A percentile compares a stretch with the other conserved stretches of the same genome.
phyloP scores from a whole-genome alignment of 1,139 yeast species.

The Candida sanyaensis region DNA sequence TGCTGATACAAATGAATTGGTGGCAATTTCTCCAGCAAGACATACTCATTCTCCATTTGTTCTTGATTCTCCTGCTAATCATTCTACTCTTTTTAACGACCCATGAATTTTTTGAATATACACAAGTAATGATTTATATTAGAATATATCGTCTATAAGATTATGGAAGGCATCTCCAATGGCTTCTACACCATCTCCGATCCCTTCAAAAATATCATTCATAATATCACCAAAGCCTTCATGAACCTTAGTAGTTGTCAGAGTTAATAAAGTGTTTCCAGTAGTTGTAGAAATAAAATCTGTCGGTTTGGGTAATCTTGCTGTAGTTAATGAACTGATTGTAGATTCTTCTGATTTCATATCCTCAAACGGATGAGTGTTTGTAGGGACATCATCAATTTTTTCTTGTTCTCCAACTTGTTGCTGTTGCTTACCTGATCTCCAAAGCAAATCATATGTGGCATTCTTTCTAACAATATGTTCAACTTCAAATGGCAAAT shows the following conservation, averaged over 20 bases:
- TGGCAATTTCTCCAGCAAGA: constrained; percentile 22
- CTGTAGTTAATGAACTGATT: constrained; percentile 20
- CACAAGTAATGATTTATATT: neutral
- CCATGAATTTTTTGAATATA: neutral
- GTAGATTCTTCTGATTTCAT: constrained; percentile 28
- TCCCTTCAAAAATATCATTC: constrained; percentile 30
- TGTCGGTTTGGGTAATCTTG: constrained; percentile 37
- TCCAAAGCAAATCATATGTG: constrained; percentile 54
- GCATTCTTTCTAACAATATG: constrained; percentile 46
- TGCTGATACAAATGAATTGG: constrained; percentile 4
- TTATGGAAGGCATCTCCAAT: constrained; percentile 19
- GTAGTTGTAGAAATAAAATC: constrained; percentile 21
- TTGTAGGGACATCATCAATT: constrained; percentile 15
- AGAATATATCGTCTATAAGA: constrained; percentile 16
- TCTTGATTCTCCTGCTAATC: constrained; percentile 15
- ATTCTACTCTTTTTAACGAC: constrained; percentile 1
- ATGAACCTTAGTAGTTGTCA: constrained; percentile 8
- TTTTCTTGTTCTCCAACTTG: neutral
- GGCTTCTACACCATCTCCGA: constrained; percentile 26
- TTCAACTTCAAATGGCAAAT: constrained; percentile 51
- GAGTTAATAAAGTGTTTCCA: constrained; percentile 4
- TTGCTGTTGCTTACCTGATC: constrained; percentile 16
- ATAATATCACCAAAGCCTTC: constrained; percentile 22
- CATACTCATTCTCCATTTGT: constrained; percentile 31
- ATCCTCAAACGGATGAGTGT: constrained; percentile 28